A percentile compares a stretch with the other conserved stretches of the same genome.
These are phyloP conservation scores for Solanum etuberosum DNA, from an alignment of 257 asterid genomes.

Conservation along the genomic window DNA sequence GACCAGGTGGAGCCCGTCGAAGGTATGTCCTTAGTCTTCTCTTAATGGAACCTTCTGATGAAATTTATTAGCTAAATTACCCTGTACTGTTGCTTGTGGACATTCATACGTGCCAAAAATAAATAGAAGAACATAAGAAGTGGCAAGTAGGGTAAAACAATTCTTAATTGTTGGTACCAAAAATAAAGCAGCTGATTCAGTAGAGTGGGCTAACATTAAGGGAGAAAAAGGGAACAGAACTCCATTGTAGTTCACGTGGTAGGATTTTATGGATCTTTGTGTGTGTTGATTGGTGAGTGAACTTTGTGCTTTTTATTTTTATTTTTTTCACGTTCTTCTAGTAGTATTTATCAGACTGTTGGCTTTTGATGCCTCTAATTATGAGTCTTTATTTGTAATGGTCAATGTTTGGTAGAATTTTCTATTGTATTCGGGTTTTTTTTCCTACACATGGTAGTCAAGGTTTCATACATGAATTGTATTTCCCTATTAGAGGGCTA, in stretches of 20 bases:
- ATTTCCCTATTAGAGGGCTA: background rate
- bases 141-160: too few relatives aligned
- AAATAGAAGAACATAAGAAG: background rate
- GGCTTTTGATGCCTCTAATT: background rate
- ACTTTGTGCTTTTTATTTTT: background rate
- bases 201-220: too few relatives aligned
- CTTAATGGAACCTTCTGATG: background rate
- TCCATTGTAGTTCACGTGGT: too few relatives aligned
- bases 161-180: too few relatives aligned
- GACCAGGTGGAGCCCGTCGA: constrained; percentile 97
- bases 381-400: background rate
- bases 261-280: background rate
- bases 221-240: background rate
- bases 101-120: background rate
- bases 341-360: background rate
- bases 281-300: background rate
- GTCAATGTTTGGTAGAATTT: background rate
- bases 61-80: background rate
- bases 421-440: background rate
- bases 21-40: constrained; percentile 29
- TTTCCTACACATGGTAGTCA: background rate
- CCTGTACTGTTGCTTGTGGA: background rate
- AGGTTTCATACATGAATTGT: background rate
- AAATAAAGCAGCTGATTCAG: too few relatives aligned
- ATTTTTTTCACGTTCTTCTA: background rate